Evolutionary conservation across 495 filamentous ascomycete genomes (phyloP), one percentile per base, ranked within the genome.

Genomic region (Penicillium macrosclerotiorum): DNA sequence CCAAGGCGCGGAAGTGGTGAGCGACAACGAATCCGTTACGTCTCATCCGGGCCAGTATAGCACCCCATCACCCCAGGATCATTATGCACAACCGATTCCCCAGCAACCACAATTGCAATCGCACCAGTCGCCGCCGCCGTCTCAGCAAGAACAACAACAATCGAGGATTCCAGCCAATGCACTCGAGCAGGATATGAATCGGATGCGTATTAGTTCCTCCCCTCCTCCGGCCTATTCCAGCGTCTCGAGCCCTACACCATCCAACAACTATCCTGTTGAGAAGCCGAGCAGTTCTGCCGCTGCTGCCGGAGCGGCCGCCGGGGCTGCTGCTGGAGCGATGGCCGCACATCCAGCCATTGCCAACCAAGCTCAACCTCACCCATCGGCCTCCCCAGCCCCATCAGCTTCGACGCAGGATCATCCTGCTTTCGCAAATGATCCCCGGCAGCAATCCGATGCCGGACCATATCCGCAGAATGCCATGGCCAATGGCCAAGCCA

Each of bases 171-270:
- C 57, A 29, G 72, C 75, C 26, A 85, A 78, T 60, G 82, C 88
- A 29, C 68, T 98, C 11, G 88, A 93, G 58, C 83, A 90, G 53
- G 94, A 96, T 46, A 82, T 96, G 62, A 82, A 90, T 50, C 81
- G 91, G 17, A 85, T 95, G 84, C 82, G 90, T 45, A 76, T 95
- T 57, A 85, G 78, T 20, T 78, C 84, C 4, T 90, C 88, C 35
- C 90, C 93, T 31, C 93, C 93, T 8, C 93, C 93, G 5, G 91
- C 93, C 5, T 98, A 98, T 62, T 89, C 86, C 11, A 90, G 84
- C 54, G 81, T 94, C 14, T 78, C 80, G 23, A 77, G 81, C 2
- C 53, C 69, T 24, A 54, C 67, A 24, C 62, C 68, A 25, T 62
- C 76, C 3, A 81, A 80, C 42, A 68, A 73, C n/a, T 94, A 91